These are phyloP conservation scores for Farysia itapuensis DNA, from an alignment of 1,284 basidiomycete genomes.

Conservation along the genomic window DNA sequence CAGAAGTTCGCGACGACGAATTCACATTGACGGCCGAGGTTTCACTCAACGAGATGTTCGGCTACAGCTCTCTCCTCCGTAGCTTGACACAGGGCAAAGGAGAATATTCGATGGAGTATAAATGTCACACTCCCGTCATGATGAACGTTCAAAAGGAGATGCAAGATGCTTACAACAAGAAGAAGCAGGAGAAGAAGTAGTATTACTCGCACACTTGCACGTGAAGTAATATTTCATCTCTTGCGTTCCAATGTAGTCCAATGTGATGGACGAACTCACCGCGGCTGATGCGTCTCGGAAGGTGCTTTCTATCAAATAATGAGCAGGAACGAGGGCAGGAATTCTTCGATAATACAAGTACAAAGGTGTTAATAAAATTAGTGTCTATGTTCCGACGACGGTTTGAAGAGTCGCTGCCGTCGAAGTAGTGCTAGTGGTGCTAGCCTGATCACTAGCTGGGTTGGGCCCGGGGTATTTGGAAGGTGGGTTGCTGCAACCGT, in stretches of 20 bases:
- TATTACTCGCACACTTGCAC: too few species aligned
- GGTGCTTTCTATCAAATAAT: too few species aligned
- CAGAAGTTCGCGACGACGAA: slow-evolving; percentile 95
- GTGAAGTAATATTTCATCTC: too few species aligned
- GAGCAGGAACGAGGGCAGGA: too few species aligned
- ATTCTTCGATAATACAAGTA: too few species aligned
- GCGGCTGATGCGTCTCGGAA: too few species aligned
- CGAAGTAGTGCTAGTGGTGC: not conserved
- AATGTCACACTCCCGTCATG: slow-evolving; percentile 77
- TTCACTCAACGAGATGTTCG: slow-evolving; percentile 97
- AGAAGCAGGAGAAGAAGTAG: slow-evolving; percentile 39
- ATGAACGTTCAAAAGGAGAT: slow-evolving; percentile 83
- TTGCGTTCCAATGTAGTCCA: too few species aligned
- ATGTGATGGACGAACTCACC: too few species aligned
- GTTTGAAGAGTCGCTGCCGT: too few species aligned
- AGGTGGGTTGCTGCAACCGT: slow-evolving; percentile 31
- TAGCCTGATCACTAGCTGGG: too few species aligned
- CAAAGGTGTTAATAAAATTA: too few species aligned
- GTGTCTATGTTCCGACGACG: too few species aligned
- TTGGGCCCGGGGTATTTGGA: slow-evolving; percentile 35
- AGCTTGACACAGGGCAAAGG: slow-evolving; percentile 77
- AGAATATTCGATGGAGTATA: slow-evolving; percentile 83
- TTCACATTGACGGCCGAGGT: slow-evolving; percentile 91
- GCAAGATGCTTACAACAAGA: slow-evolving; percentile 63
- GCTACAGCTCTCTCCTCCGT: slow-evolving; percentile 69